phyloP scores from a whole-genome alignment of 495 filamentous ascomycete species.

The Daldinia grandis region DNA sequence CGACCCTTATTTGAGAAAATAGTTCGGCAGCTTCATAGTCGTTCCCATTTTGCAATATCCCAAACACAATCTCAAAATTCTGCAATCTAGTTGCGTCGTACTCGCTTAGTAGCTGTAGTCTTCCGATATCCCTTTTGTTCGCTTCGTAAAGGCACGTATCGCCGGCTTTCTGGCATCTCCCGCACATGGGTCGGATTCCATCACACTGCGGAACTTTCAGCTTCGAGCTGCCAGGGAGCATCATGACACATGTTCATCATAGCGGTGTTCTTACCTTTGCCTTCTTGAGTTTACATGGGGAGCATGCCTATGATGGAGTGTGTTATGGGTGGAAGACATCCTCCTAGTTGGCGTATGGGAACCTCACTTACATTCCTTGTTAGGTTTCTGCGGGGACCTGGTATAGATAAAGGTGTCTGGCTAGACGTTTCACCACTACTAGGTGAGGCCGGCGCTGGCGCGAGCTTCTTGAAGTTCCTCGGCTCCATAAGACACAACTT shows the following conservation, averaged over 20 bases:
- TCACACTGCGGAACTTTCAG: constrained; percentile 31
- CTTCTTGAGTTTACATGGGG: constrained; percentile 35
- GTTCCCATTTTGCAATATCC: constrained; percentile 20
- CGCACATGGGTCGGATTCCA: constrained; percentile 29
- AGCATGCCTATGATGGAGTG: constrained; percentile 32
- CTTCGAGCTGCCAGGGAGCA: not conserved
- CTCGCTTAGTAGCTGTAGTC: constrained; percentile 32
- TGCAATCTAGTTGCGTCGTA: constrained; percentile 26
- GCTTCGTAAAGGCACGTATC: constrained; percentile 35
- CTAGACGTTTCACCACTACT: not conserved
- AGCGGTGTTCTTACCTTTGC: constrained; percentile 19
- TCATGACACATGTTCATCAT: too few relatives aligned
- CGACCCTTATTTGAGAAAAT: constrained; percentile 21
- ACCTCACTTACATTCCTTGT: constrained; percentile 32
- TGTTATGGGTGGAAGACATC: constrained; percentile 21
- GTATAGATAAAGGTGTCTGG: constrained; percentile 13
- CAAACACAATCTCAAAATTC: constrained; percentile 18
- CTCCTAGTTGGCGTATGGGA: constrained; percentile 6
- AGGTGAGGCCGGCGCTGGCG: constrained; percentile 23
- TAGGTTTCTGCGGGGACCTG: constrained; percentile 26
- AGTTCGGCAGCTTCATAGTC: constrained; percentile 19
- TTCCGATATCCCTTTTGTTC: constrained; percentile 34
- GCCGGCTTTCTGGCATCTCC: constrained; percentile 31
- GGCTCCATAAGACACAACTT: constrained; percentile 25
- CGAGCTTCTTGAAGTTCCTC: constrained; percentile 33